Conservation (phyloP, 345 rosid genomes). For the Acer saccharum region DNA sequence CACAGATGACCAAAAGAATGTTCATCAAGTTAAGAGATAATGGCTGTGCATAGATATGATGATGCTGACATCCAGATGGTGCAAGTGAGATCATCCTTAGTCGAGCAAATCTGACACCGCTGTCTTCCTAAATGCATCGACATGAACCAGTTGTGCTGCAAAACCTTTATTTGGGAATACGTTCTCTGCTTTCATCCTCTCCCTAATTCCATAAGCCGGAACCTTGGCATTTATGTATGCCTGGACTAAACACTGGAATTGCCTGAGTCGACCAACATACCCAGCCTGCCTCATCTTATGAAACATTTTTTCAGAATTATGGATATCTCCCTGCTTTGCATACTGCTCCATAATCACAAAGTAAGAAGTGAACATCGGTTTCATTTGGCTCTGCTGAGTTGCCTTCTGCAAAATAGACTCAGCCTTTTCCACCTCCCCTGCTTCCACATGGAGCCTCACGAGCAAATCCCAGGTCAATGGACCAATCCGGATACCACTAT, state of each 20-base stretch:
- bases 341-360: conserved; percentile 73
- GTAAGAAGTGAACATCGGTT: conserved; percentile 71
- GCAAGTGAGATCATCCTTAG: conserved; percentile 20
- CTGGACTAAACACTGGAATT: conserved; percentile 59
- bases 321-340: conserved; percentile 78
- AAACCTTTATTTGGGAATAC: conserved; percentile 67
- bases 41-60: neutral
- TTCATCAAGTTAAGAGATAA: neutral
- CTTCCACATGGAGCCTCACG: conserved; percentile 76
- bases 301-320: conserved; percentile 80
- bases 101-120: conserved; percentile 75
- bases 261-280: conserved; percentile 58
- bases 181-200: conserved; percentile 85
- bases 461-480: conserved; percentile 85
- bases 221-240: conserved; percentile 68
- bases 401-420: conserved; percentile 74
- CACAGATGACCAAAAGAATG: neutral
- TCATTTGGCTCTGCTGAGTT: conserved; percentile 45
- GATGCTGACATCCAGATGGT: neutral
- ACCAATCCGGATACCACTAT: conserved; percentile 65
- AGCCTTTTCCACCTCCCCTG: conserved; percentile 92
- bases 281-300: conserved; percentile 79
- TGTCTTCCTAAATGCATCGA: conserved; percentile 79
- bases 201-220: conserved; percentile 85
- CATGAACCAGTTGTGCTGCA: conserved; percentile 55